These are phyloP conservation scores for Mucor mucedo DNA, from an alignment of 371 early-diverging fungal species.

Conservation along the genomic window DNA sequence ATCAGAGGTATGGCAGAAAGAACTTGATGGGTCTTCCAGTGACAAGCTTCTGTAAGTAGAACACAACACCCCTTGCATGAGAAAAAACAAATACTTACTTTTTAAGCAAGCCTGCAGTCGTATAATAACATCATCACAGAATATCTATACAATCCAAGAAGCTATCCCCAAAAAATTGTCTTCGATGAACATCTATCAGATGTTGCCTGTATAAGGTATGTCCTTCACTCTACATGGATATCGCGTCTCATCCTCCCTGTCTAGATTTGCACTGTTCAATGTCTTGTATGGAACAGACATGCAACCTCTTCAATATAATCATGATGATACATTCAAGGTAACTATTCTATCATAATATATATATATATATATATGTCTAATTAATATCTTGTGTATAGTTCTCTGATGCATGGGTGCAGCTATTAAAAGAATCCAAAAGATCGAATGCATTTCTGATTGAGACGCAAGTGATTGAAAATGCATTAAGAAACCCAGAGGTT, in stretches of 20 bases:
- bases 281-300: constrained; percentile 5
- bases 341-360: background rate
- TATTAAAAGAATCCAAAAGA: background rate
- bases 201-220: background rate
- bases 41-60: background rate
- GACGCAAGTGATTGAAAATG: constrained; percentile 7
- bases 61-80: no score
- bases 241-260: background rate
- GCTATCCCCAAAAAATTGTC: background rate
- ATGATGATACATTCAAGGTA: background rate
- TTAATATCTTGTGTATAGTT: background rate
- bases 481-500: constrained; percentile 6
- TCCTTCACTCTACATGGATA: background rate
- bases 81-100: background rate
- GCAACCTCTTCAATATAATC: background rate
- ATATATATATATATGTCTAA: background rate
- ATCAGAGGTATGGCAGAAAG: constrained; percentile 6
- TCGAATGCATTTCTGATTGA: background rate
- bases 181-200: background rate
- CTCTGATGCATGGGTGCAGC: background rate
- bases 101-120: background rate
- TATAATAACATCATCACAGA: constrained; percentile 9
- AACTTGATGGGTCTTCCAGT: background rate
- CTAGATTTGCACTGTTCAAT: constrained; percentile 9
- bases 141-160: constrained; percentile 12